Evolutionary conservation across 257 asterid genomes (phyloP).

Genomic region (Gentiana dahurica): DNA sequence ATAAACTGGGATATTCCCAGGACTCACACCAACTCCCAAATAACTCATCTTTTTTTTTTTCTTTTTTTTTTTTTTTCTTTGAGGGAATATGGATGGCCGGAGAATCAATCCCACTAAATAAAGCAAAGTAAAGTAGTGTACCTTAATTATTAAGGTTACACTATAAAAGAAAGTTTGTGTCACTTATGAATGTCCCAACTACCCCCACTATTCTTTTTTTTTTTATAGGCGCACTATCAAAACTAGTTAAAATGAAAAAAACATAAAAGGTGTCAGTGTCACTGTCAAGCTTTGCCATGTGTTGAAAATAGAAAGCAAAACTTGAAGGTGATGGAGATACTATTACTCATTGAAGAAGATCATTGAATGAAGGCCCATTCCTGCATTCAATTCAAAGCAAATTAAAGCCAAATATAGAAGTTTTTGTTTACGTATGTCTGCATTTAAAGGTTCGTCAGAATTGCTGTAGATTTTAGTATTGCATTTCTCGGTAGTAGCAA

Average conservation of each 20-base stretch:
- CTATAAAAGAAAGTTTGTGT: too few relatives aligned
- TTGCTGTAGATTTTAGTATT: conserved; percentile 17
- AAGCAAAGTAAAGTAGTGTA: too few relatives aligned
- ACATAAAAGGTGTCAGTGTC: not conserved
- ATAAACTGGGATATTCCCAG: conserved; percentile 78
- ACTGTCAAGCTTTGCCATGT: conserved; percentile 6
- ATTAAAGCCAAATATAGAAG: conserved; percentile 14
- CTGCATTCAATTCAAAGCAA: conserved; percentile 23
- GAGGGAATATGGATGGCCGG: too few relatives aligned
- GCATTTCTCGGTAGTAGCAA: conserved; percentile 19
- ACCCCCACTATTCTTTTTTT: too few relatives aligned
- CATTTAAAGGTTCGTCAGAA: conserved; percentile 26
- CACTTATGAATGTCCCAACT: too few relatives aligned
- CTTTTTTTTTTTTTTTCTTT: too few relatives aligned
- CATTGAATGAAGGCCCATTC: conserved; percentile 6
- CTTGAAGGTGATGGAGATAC: not conserved
- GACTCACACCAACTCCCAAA: conserved; percentile 93
- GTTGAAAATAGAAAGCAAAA: conserved; percentile 2
- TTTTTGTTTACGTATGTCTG: conserved; percentile 8
- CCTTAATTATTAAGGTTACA: too few relatives aligned
- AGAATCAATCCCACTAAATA: too few relatives aligned
- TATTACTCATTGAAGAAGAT: not conserved
- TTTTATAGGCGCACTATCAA: not conserved
- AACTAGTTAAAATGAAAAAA: not conserved
- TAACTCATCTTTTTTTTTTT: conserved; percentile 40